A percentile compares a stretch with the other conserved stretches of the same genome.
These are phyloP conservation scores for Codiaeum variegatum DNA, from an alignment of 441 rosid genomes.

Conservation along the genomic window DNA sequence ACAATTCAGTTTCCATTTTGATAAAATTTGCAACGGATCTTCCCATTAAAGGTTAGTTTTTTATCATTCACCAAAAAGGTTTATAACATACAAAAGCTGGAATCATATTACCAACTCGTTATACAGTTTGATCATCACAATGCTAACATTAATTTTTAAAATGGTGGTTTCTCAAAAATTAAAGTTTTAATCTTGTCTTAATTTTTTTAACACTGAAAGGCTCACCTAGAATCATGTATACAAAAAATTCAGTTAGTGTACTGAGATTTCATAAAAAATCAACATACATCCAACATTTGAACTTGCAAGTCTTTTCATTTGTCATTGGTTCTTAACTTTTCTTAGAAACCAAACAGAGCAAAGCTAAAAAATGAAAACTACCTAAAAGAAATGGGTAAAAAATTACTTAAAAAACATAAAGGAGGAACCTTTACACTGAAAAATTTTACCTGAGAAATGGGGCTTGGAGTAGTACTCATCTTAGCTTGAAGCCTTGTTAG, in stretches of 20 bases:
- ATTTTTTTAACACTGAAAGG: not conserved
- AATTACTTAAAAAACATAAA: not conserved
- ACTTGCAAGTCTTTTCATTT: not conserved
- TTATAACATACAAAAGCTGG: not conserved
- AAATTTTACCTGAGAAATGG: not conserved
- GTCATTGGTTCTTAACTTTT: not conserved
- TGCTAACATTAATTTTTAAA: not conserved
- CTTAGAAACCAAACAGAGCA: not conserved
- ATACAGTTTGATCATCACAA: not conserved
- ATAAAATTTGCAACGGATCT: not conserved
- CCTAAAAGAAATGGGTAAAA: not conserved
- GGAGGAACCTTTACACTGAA: not conserved
- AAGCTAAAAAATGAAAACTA: not conserved
- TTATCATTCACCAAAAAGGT: not conserved
- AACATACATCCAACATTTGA: not conserved
- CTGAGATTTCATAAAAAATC: not conserved
- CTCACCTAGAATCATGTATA: not conserved
- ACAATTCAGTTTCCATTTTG: not conserved
- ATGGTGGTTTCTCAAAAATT: not conserved
- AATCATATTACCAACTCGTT: not conserved
- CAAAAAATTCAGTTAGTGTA: no score
- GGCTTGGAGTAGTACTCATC: not conserved
- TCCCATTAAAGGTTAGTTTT: not conserved
- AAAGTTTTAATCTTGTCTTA: not conserved
- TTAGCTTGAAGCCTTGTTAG: slow-evolving; percentile 8